Conservation (phyloP, 2,329 filamentous ascomycete species). For the Calonectria montana region DNA sequence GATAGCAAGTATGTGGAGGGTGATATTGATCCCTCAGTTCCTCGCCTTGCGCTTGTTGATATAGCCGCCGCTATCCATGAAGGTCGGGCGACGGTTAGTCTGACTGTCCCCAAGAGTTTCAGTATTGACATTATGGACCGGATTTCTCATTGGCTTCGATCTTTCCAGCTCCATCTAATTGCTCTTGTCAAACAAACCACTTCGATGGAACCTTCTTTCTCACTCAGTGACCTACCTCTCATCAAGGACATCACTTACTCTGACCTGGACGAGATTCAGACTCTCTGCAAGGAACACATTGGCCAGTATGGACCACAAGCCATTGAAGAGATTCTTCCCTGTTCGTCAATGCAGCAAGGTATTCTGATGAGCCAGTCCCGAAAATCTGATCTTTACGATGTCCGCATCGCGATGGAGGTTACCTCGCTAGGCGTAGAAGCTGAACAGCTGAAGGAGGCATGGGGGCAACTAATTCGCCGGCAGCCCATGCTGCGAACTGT, state of each 20-base stretch:
- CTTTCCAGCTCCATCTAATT: not conserved
- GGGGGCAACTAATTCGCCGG: not conserved
- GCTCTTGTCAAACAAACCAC: not conserved
- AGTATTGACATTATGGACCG: not conserved
- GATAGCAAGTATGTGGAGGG: not conserved
- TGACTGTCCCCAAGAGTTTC: conserved; percentile 3
- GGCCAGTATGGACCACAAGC: not conserved
- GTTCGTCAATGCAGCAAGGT: conserved; percentile 47
- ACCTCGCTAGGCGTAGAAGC: not conserved
- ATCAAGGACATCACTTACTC: not conserved
- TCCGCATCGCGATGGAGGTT: not conserved
- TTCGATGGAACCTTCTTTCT: not conserved
- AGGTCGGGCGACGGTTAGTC: not conserved
- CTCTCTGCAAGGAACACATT: not conserved
- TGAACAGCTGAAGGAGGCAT: not conserved
- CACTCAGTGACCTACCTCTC: not conserved
- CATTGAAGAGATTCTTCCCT: conserved; percentile 47
- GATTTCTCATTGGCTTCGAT: not conserved
- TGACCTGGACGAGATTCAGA: not conserved
- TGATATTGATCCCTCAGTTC: not conserved
- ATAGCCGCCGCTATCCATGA: not conserved
- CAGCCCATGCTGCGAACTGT: conserved; percentile 2
- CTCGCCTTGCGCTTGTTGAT: not conserved
- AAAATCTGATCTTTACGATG: conserved; percentile 16
- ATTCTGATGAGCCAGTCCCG: conserved; percentile 43